Evolutionary conservation across 768 basidiomycete species (phyloP).

Genomic region (Psilocybe subaeruginosa): DNA sequence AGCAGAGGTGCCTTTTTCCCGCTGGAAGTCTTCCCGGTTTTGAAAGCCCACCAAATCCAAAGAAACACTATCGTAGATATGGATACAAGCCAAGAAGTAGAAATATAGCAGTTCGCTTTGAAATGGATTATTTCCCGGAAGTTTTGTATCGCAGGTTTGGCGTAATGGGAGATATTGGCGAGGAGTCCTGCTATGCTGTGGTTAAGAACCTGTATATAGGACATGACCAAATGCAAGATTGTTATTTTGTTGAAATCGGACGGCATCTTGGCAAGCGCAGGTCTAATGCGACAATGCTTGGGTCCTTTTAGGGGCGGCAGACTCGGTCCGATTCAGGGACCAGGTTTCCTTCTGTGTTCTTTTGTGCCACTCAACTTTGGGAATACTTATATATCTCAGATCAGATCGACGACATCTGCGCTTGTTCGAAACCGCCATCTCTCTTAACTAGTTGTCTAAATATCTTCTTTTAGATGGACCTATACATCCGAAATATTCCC

Average conservation of each 20-base stretch:
- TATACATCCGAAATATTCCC: constrained; percentile 40
- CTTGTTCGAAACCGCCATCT: not conserved
- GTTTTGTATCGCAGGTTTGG: too few relatives aligned
- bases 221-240: too few relatives aligned
- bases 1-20: not conserved
- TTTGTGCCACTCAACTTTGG: not conserved
- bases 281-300: too few relatives aligned
- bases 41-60: not conserved
- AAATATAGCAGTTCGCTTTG: too few relatives aligned
- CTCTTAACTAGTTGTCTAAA: not conserved
- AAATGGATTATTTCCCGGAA: too few relatives aligned
- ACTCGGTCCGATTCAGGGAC: not conserved
- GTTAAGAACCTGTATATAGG: too few relatives aligned
- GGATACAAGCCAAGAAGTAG: not conserved
- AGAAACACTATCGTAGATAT: not conserved
- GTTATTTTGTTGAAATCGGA: too few relatives aligned
- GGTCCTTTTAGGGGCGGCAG: not conserved
- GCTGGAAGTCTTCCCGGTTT: not conserved
- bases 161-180: too few relatives aligned
- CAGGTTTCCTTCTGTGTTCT: not conserved
- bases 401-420: not conserved
- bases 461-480: constrained; percentile 32
- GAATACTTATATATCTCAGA: not conserved
- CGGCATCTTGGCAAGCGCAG: too few relatives aligned
- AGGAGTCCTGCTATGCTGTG: too few relatives aligned